phyloP scores from a whole-genome alignment of 192 early-diverging fungal species.

The Coemansia sp. region DNA sequence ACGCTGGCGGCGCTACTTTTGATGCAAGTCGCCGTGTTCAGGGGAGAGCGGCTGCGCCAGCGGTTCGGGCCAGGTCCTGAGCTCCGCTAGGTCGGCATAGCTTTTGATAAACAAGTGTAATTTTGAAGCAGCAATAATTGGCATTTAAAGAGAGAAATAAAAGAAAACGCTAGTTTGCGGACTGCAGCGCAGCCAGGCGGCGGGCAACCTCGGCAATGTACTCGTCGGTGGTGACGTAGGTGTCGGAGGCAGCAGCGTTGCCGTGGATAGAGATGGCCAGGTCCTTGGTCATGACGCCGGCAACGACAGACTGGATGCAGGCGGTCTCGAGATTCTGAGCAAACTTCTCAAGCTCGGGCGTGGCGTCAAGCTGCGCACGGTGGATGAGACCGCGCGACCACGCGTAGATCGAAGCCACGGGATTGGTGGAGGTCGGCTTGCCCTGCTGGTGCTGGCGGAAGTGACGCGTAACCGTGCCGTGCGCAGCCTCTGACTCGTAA shows the following conservation, averaged over 20 bases:
- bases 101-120: background rate
- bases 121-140: background rate
- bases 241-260: slow-evolving; percentile 65
- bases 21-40: slow-evolving; percentile 36
- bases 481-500: slow-evolving; percentile 93
- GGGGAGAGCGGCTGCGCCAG: slow-evolving; percentile 26
- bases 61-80: slow-evolving; percentile 23
- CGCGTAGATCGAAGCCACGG: slow-evolving; percentile 95
- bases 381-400: slow-evolving; percentile 92
- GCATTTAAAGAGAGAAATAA: background rate
- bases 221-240: slow-evolving; percentile 85
- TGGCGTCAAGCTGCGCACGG: slow-evolving; percentile 90
- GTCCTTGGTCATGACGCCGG: slow-evolving; percentile 96
- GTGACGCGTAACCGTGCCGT: slow-evolving; percentile 95
- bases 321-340: slow-evolving; percentile 79
- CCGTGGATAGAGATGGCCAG: slow-evolving; percentile 93
- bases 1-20: slow-evolving; percentile 20
- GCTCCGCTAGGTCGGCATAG: background rate
- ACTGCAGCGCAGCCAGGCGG: slow-evolving; percentile 50
- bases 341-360: slow-evolving; percentile 72
- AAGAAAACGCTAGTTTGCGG: slow-evolving; percentile 15
- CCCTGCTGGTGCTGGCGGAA: slow-evolving; percentile 97
- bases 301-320: slow-evolving; percentile 84
- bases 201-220: slow-evolving; percentile 85
- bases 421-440: slow-evolving; percentile 92